A percentile compares a stretch with the other conserved stretches of the same genome.
Conservation (phyloP, 306 rosid genomes). For the Quercus alba region DNA sequence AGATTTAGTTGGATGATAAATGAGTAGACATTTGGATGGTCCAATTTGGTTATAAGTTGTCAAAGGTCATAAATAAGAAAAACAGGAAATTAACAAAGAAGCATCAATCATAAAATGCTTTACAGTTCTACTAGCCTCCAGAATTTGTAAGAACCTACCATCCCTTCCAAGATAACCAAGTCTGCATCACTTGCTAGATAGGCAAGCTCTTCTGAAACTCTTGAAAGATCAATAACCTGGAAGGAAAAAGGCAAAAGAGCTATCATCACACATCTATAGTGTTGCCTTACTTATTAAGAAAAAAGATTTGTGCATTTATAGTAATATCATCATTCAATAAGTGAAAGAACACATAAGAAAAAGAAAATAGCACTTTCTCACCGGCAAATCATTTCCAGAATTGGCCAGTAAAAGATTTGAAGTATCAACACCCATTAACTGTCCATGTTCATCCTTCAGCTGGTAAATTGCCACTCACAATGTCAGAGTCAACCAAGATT, state of each 20-base stretch:
- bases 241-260: conserved; percentile 13
- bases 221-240: conserved; percentile 89
- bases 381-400: conserved; percentile 97
- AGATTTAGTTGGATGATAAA: background rate
- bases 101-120: background rate
- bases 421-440: conserved; percentile 67
- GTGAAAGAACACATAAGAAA: background rate
- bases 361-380: conserved; percentile 38
- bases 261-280: background rate
- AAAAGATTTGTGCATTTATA: background rate
- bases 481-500: conserved; percentile 27
- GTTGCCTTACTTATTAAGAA: background rate
- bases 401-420: conserved; percentile 75
- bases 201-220: conserved; percentile 84
- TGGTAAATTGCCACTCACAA: conserved; percentile 37
- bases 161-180: conserved; percentile 89
- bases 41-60: background rate
- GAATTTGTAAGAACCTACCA: conserved; percentile 58
- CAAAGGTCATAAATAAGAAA: background rate
- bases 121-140: conserved; percentile 11
- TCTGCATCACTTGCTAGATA: conserved; percentile 84
- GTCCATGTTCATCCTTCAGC: conserved; percentile 74
- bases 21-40: background rate
- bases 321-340: background rate
- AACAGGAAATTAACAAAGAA: background rate